Base-by-base conservation (phyloP, 2,329 filamentous ascomycete genomes). In the Ramularia endophylla region DNA sequence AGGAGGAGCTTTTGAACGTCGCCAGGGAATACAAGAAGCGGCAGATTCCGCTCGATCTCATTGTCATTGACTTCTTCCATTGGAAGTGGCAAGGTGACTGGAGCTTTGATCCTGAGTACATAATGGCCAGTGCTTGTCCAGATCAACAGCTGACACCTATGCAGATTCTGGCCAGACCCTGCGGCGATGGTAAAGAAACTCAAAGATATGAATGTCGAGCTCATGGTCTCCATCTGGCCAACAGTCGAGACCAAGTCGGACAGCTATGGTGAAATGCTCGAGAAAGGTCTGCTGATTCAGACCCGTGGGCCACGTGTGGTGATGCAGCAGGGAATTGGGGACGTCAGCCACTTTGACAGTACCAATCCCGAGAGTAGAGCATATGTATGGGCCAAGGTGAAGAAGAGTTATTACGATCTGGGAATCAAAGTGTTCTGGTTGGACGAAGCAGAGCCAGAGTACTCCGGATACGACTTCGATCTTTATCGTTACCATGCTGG, bases 161-260 rank as follows among this genome's bases (percentile, higher is more conserved):
- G n/a, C n/a, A n/a, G n/a, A n/a, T n/a, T n/a, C n/a, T 51, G 43
- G 43, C 80, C 80, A 0, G 75, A 84, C 54, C 78, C 78, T 65
- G 77, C 77, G 33, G 75, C 75, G 3, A 84, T 84, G 80, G 66
- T 83, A 16, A 64, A 67, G 28, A 80, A 83, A 56, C 67, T 83
- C 1, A 67, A 74, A 30, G 65, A 70, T 0, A 59, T 84, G 44
- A 67, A 70, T 0, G 73, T 83, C 33, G 78, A 84, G 53, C 67
- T 83, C 3, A 83, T 84, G 78, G 77, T 84, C 0, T 82, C 78
- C 0, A 74, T 84, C 50, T 84, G 81, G 80, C 80, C 80, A 0
- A 83, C 78, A 0, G 78, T 84, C 1, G 77, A 83, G 39, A 69
- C 67, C 9, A 54, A 59, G 2, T 78, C 73, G 0, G 74, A 78